Base-by-base conservation (phyloP, 2,329 filamentous ascomycete species). In the Aspergillus terreus region DNA sequence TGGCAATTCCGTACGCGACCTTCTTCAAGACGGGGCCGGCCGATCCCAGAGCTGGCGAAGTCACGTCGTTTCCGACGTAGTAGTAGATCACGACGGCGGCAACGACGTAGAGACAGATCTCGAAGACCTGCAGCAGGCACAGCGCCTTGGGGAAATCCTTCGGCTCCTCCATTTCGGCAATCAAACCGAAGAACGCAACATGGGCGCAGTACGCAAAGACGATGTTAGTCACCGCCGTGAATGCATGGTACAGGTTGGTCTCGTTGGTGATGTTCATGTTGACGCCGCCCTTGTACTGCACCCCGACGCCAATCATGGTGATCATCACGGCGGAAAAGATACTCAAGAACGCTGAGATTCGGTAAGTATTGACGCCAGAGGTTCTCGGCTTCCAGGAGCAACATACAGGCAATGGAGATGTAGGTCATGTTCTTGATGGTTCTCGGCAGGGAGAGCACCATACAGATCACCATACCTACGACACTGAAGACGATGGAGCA, bases 61-160 rank as follows among this genome's bases (percentile, higher is more conserved):
- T 75, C 2, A 89, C 85, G 6, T 75, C 68, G 1, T 76, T 71
- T 0, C 87, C 86, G 10, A 81, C 82, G 61, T 80, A 89, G 58
- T 81, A 76, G 69, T 90, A 90, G 60, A 88, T 83, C 42, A 89
- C 78, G n/a, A 82, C 78, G 10, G 84, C 85, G 0, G 84, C 84
- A 10, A 85, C 63, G 19, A 85, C 76, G 65, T 89, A 90, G 43
- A 88, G 76, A 21, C 71, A 63, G 0, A 82, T 82, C 55, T 85
- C 82, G 47, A 76, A 74, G 19, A 74, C 71, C 64, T 86, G 83
- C 19, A 86, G 77, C 49, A 84, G 66, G 61, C 77, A 75, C 51
- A 90, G 78, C 4, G 84, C 79, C 67, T 85, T 85, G 43, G 78
- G 75, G 65, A 82, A 86, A 53, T 84, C 79, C 41, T 73, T 68